A percentile compares a stretch with the other conserved stretches of the same genome.
These are phyloP conservation scores for Adiantum capillusveneris DNA, from an alignment of 75 land plant genomes.

Conservation along the genomic window DNA sequence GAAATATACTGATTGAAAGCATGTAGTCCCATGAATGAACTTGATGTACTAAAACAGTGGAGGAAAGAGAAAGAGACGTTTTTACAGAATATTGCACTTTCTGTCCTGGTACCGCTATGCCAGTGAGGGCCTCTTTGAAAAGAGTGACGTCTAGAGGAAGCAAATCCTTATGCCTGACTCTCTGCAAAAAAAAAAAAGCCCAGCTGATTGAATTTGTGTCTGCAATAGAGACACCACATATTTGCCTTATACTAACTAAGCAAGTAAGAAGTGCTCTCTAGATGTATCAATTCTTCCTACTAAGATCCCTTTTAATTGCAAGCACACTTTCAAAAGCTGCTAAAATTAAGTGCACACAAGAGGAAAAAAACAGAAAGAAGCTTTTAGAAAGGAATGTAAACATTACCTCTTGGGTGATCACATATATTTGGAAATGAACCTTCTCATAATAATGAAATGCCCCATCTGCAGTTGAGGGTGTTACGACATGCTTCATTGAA, in stretches of 20 bases:
- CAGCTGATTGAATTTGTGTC: no score
- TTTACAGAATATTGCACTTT: slow-evolving; percentile 49
- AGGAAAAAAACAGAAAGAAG: no score
- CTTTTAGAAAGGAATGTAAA: no score
- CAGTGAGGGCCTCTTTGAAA: slow-evolving; percentile 56
- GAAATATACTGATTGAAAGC: no score
- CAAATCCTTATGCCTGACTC: slow-evolving; percentile 39
- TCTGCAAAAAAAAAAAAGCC: slow-evolving; percentile 48
- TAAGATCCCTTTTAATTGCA: no score
- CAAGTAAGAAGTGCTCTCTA: no score
- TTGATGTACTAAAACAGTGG: neutral
- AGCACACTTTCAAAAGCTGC: no score
- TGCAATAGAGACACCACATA: no score
- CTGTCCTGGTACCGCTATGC: slow-evolving; percentile 70
- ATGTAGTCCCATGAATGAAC: neutral
- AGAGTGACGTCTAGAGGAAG: slow-evolving; percentile 63
- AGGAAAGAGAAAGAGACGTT: slow-evolving; percentile 42
- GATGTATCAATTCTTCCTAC: no score
- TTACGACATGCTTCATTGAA: slow-evolving; percentile 81
- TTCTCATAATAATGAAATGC: slow-evolving; percentile 90
- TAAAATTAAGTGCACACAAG: no score
- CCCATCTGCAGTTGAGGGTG: slow-evolving; percentile 89
- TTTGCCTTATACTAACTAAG: no score
- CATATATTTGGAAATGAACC: slow-evolving; percentile 75
- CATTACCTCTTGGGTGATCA: slow-evolving; percentile 88